Conservation (phyloP, 129 eudicot species). For the Smallanthus sonchifolius region DNA sequence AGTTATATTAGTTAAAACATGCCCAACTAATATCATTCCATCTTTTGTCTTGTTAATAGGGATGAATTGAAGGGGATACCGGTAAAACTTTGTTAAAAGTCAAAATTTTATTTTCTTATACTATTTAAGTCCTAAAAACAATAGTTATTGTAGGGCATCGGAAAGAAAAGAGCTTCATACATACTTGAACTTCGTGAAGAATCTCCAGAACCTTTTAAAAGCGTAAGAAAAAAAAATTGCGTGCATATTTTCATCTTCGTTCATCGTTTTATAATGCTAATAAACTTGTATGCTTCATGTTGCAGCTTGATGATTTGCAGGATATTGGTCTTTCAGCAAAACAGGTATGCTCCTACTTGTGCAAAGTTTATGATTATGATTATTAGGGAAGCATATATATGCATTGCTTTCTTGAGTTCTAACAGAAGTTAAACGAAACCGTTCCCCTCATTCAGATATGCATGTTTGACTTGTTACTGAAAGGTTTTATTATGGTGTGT, state of each 20-base stretch:
- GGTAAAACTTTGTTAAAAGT: conserved; percentile 35
- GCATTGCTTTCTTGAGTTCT: not conserved
- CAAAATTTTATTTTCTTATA: not conserved
- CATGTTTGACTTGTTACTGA: not conserved
- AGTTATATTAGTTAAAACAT: not conserved
- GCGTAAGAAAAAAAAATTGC: conserved; percentile 47
- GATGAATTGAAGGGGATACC: conserved; percentile 57
- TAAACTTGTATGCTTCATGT: not conserved
- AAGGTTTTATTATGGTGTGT: conserved; percentile 2
- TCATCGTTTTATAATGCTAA: not conserved
- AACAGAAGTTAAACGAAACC: too few relatives aligned
- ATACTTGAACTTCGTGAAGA: conserved; percentile 80
- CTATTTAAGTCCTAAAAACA: not conserved
- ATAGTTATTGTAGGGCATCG: conserved; percentile 55
- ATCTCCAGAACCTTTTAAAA: conserved; percentile 80
- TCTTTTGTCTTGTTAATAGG: conserved; percentile 39
- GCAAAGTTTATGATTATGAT: not conserved
- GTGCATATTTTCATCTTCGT: not conserved
- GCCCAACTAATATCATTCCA: not conserved
- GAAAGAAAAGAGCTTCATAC: conserved; percentile 80
- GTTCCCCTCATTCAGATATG: not conserved
- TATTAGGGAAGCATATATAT: not conserved
- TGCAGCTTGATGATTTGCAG: conserved; percentile 82
- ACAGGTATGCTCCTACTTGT: conserved; percentile 44
- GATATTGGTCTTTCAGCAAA: conserved; percentile 82